phyloP scores from a whole-genome alignment of 345 rosid genomes.

The Lumnitzera racemosa region DNA sequence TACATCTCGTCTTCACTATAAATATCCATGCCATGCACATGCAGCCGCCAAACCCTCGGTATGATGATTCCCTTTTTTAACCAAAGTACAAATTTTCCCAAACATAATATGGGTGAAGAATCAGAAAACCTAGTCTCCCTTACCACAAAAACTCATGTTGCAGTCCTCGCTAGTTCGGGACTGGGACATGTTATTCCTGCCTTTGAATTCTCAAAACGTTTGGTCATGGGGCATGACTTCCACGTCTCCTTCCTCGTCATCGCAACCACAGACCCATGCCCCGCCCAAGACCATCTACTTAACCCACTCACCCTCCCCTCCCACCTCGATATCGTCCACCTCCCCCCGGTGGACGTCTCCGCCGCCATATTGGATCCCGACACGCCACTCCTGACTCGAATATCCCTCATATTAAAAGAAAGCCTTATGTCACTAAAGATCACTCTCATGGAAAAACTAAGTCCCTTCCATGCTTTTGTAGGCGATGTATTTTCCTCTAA shows the following conservation, averaged over 20 bases:
- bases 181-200: slow-evolving; percentile 37
- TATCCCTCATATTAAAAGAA: slow-evolving; percentile 16
- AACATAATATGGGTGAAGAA: neutral
- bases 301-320: slow-evolving; percentile 13
- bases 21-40: too few relatives aligned
- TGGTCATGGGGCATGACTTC: slow-evolving; percentile 18
- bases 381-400: slow-evolving; percentile 11
- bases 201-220: slow-evolving; percentile 31
- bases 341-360: slow-evolving; percentile 25
- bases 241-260: slow-evolving; percentile 24
- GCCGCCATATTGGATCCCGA: slow-evolving; percentile 1
- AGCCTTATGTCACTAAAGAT: slow-evolving; percentile 19
- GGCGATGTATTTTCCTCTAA: slow-evolving; percentile 24
- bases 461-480: slow-evolving; percentile 21
- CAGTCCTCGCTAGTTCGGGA: slow-evolving; percentile 28
- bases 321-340: slow-evolving; percentile 16
- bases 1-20: too few relatives aligned
- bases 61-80: too few relatives aligned
- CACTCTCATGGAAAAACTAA: slow-evolving; percentile 1
- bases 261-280: slow-evolving; percentile 11
- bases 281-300: slow-evolving; percentile 18
- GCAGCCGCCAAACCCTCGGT: too few relatives aligned
- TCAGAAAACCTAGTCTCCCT: neutral
- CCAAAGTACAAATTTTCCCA: neutral
- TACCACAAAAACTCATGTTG: slow-evolving; percentile 14